These are phyloP conservation scores for Paraphaeosphaeria minitans DNA, from an alignment of 2,329 filamentous ascomycete genomes.

Conservation along the genomic window DNA sequence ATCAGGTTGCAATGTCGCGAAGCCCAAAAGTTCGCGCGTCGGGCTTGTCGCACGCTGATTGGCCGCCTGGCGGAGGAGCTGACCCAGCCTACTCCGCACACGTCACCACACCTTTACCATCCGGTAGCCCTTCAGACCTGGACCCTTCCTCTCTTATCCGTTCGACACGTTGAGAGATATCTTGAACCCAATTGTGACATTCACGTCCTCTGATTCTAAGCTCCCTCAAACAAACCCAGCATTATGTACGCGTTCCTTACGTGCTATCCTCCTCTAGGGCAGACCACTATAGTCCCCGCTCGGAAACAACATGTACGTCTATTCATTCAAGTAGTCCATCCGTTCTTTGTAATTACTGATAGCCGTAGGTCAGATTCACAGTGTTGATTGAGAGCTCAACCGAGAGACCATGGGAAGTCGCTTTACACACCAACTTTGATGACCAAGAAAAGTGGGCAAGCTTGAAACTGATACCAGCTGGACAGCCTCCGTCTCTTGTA, in stretches of 20 bases:
- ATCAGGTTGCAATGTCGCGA: constrained; percentile 6
- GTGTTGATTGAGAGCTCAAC: constrained; percentile 71
- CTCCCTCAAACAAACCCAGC: constrained; percentile 20
- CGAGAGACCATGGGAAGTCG: constrained; percentile 69
- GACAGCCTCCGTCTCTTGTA: constrained; percentile 32
- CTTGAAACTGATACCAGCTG: constrained; percentile 57
- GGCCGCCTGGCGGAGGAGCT: constrained; percentile 8
- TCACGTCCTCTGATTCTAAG: neutral
- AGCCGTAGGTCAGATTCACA: constrained; percentile 61
- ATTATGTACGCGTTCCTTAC: constrained; percentile 59
- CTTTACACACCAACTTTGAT: constrained; percentile 73
- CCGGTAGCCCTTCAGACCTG: neutral
- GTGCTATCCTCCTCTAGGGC: constrained; percentile 74
- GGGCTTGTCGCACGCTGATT: constrained; percentile 15
- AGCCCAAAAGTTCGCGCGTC: constrained; percentile 28
- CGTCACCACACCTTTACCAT: constrained; percentile 7
- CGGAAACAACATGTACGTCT: constrained; percentile 42
- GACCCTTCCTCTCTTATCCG: neutral
- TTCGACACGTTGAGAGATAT: neutral
- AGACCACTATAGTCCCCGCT: constrained; percentile 66
- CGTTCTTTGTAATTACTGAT: neutral
- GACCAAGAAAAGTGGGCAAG: constrained; percentile 64
- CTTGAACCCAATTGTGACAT: constrained; percentile 8
- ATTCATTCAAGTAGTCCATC: neutral
- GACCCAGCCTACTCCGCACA: constrained; percentile 10